Conservation (phyloP, 495 filamentous ascomycete genomes). For the Penicillium coffeae region DNA sequence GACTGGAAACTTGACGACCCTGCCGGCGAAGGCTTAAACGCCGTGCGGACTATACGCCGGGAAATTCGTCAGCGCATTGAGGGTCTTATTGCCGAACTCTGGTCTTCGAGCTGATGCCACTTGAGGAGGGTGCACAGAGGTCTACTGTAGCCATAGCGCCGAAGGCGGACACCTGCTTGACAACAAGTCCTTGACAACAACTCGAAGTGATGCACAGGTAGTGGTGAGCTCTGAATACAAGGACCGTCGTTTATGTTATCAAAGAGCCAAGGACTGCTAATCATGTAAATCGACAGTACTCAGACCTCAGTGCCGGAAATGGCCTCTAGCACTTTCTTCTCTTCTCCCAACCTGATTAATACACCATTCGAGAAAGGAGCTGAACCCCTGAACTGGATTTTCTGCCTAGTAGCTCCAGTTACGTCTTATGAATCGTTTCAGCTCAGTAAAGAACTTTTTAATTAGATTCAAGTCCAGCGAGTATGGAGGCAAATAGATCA, state of each 20-base stretch:
- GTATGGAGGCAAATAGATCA: not conserved
- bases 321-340: conserved; percentile 1
- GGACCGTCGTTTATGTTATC: too few relatives aligned
- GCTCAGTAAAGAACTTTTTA: not conserved
- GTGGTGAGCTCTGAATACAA: too few relatives aligned
- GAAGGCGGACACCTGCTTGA: too few relatives aligned
- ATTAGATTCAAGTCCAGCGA: conserved; percentile 2
- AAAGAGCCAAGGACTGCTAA: too few relatives aligned
- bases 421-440: conserved; percentile 3
- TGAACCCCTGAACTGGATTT: not conserved
- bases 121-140: not conserved
- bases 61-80: conserved; percentile 20
- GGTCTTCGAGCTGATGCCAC: not conserved
- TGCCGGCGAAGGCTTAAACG: conserved; percentile 19
- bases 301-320: not conserved
- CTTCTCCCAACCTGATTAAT: not conserved
- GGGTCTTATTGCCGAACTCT: conserved; percentile 17
- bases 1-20: conserved; percentile 30
- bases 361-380: not conserved
- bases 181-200: too few relatives aligned
- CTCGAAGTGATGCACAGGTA: too few relatives aligned
- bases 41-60: conserved; percentile 17
- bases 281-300: too few relatives aligned
- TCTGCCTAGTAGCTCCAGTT: not conserved
- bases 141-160: too few relatives aligned